Base-by-base conservation (phyloP, 2,329 filamentous ascomycete species). In the Malbranchea zuffiana region DNA sequence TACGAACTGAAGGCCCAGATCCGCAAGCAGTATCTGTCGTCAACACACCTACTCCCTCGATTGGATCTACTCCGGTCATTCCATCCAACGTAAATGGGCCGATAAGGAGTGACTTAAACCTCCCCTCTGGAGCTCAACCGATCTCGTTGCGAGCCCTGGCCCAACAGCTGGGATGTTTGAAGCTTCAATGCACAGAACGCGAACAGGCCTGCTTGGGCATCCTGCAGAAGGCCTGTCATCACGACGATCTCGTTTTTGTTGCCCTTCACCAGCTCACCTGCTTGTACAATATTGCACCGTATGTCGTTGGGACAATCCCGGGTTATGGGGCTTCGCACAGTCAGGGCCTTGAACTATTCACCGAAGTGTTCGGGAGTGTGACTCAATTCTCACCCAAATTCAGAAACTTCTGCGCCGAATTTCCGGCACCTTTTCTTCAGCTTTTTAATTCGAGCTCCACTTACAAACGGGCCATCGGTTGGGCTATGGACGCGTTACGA, bases 221-320 rank as follows among this genome's bases (percentile, higher is more conserved):
- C 5, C 58, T 86, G 8, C 50, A 45, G 17, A 61, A 72, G 16
- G 80, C 80, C 1, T 79, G 75, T 44, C 28, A 44, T 1, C 47
- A 52, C 0, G 54, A 66, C 3, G 82, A 87, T 52, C 44, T 62
- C 31, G 74, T 81, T 50, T 86, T 79, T 50, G 47, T 85, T 33
- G 63, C 69, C 4, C 52, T 82, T 8, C 79, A 82, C 50, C 78
- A 82, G 50, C 41, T 80, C 2, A 78, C 74, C 52, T 81, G 76
- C 50, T 50, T 70, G 13, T 74, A 71, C 67, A 67, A 66, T 3
- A 39, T 58, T 3, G 52, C 62, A 1, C 35, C 45, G 1, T 42
- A 50, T 4, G 11, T 12, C 3, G 50, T 71, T 3, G 56, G 66
- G 11, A 47, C 34, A 8, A 42, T 65, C 3, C 49, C 67, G 8